These are phyloP conservation scores for Cylindrodendrum hubeiense DNA, from an alignment of 2,329 filamentous ascomycete genomes.

Conservation along the genomic window DNA sequence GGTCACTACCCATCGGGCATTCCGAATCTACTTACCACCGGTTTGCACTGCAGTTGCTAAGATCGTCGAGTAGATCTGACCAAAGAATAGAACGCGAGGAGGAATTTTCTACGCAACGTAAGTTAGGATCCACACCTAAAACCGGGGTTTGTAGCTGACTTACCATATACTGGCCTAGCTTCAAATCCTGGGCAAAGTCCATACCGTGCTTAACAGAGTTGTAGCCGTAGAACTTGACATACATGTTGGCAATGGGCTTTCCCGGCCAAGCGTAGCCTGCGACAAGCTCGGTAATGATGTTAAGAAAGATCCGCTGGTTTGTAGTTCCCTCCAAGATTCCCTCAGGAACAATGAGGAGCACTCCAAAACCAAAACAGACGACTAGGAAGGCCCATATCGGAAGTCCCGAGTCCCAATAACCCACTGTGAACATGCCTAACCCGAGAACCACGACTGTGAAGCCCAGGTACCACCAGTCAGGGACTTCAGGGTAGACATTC, in stretches of 20 bases:
- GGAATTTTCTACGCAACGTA: conserved; percentile 9
- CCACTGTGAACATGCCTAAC: conserved; percentile 21
- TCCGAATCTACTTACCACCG: background rate
- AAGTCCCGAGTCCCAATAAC: conserved; percentile 22
- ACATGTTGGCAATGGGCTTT: conserved; percentile 27
- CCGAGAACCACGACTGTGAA: conserved; percentile 15
- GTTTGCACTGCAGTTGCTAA: conserved; percentile 19
- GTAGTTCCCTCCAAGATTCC: conserved; percentile 23
- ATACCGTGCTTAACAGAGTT: conserved; percentile 27
- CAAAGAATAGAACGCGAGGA: conserved; percentile 17
- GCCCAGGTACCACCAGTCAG: conserved; percentile 23
- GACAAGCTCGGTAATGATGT: conserved; percentile 20
- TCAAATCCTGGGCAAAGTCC: conserved; percentile 26
- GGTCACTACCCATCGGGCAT: fast-evolving
- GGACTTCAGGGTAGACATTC: conserved; percentile 22
- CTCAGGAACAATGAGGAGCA: conserved; percentile 19
- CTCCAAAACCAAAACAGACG: conserved; percentile 19
- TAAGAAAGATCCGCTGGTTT: conserved; percentile 27
- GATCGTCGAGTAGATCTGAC: conserved; percentile 17
- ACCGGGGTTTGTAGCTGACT: background rate
- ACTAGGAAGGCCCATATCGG: conserved; percentile 23
- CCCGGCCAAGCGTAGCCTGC: conserved; percentile 25
- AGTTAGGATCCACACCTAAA: background rate
- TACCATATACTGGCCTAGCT: conserved; percentile 25
- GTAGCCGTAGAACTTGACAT: conserved; percentile 26